Percentiles rank a stretch among this genome's conserved stretches.
Conservation (phyloP, 257 asterid genomes). For the Jacaranda mimosifolia region DNA sequence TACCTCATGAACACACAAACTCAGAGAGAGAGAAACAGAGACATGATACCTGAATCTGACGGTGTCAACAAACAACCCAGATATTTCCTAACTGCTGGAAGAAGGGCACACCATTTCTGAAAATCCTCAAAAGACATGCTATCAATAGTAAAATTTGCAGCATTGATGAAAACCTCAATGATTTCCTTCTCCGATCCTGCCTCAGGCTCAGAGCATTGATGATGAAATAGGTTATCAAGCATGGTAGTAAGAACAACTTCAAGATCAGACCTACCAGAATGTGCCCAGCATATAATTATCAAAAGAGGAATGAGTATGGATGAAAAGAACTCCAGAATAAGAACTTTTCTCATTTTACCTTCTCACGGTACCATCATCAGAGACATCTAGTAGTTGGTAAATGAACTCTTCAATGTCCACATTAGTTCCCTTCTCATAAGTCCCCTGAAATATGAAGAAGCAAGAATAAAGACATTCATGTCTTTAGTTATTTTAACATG, state of each 20-base stretch:
- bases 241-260: conserved; percentile 72
- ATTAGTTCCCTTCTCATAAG: conserved; percentile 90
- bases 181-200: conserved; percentile 49
- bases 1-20: not conserved
- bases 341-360: conserved; percentile 55
- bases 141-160: conserved; percentile 57
- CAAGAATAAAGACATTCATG: conserved; percentile 23
- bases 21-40: not conserved
- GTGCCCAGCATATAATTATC: conserved; percentile 6
- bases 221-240: conserved; percentile 60
- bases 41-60: conserved; percentile 69
- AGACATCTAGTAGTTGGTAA: conserved; percentile 77
- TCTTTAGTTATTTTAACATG: conserved; percentile 1
- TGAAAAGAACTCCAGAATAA: conserved; percentile 10
- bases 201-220: conserved; percentile 52
- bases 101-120: conserved; percentile 77
- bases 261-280: conserved; percentile 77
- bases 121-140: conserved; percentile 78
- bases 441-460: conserved; percentile 61
- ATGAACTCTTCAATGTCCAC: conserved; percentile 91
- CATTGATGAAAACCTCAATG: conserved; percentile 58
- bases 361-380: conserved; percentile 70
- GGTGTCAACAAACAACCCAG: conserved; percentile 75
- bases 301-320: conserved; percentile 7
- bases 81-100: conserved; percentile 86